Evolutionary conservation across 192 early-diverging fungal species (phyloP).

Genomic region (Umbelopsis sp.): DNA sequence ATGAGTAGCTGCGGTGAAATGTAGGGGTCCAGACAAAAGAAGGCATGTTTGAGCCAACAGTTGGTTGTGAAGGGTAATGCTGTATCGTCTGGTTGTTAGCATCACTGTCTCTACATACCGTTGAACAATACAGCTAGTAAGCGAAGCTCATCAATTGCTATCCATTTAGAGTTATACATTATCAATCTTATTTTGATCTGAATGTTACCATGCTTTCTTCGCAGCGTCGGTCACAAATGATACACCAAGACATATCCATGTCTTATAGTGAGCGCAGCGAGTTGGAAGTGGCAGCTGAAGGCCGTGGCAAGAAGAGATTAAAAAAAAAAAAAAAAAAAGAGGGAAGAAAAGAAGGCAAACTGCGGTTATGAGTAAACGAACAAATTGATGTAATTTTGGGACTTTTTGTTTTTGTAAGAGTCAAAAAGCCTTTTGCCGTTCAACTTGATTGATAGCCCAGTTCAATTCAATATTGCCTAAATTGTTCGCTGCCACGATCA

Average conservation of each 20-base stretch:
- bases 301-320: background rate
- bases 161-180: background rate
- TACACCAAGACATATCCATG: conserved; percentile 43
- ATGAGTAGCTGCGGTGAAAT: conserved; percentile 14
- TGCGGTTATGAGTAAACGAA: background rate
- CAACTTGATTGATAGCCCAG: background rate
- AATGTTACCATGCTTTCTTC: conserved; percentile 24
- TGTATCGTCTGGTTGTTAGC: background rate
- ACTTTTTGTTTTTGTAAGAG: background rate
- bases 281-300: background rate
- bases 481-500: background rate
- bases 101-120: conserved; percentile 8
- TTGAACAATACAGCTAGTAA: conserved; percentile 10
- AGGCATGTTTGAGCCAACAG: background rate
- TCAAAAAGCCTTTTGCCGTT: background rate
- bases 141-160: background rate
- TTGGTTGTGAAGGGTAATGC: background rate
- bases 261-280: background rate
- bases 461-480: conserved; percentile 13
- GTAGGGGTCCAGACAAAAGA: background rate
- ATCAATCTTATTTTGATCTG: background rate
- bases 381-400: background rate
- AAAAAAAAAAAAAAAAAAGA: background rate
- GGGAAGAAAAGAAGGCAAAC: background rate
- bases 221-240: conserved; percentile 35